Evolutionary conservation across 805 yeast species (phyloP), one percentile per base, ranked within the genome.

Genomic region (Jamesozyma rosinii): DNA sequence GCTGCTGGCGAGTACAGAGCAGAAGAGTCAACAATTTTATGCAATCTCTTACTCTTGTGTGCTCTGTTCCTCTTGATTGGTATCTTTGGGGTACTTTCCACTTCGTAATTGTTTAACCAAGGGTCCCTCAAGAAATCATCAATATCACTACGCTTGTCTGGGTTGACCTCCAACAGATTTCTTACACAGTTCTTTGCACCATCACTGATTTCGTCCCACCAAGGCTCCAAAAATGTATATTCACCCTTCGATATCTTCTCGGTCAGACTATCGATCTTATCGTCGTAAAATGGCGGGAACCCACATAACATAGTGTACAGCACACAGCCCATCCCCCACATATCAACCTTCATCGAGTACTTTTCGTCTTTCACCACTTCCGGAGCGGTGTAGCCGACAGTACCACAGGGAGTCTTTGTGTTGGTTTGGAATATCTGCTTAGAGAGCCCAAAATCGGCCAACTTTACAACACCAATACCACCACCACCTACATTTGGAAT

Each of bases 301-400:
- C 98, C 98, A 67, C 97, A 92, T 30, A 92, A 68, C 35, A 92
- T 69, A 0, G 97, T 92, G 59, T 92, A 92, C 43, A 92, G 66
- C 0, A 92, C 96, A 66, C 98, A 92, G 0, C 98, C 98, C 43
- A 92, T 70, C 4, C 97, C 97, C 98, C 98, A 92, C 92, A 92
- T 86, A 61, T 92, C 98, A 31, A 92, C 98, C 49, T 88, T 83
- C 67, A 85, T 87, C 1, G 95, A 84, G 59, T 92, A 92, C 38
- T 80, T 74, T 67, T 89, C 95, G 63, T 92, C 97, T 50, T 83
- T 80, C 34, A 92, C 97, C 53, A 92, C 90, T 64, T 92, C 98
- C 0, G 98, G 98, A 0, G 98, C 98, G 2, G 97, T 90, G 58
- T 92, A 92, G 3, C 97, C 97, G 15, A 92, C 96, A 1, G 98